Evolutionary conservation across 768 basidiomycete genomes (phyloP).

Genomic region (Xerocomus spinulosus): DNA sequence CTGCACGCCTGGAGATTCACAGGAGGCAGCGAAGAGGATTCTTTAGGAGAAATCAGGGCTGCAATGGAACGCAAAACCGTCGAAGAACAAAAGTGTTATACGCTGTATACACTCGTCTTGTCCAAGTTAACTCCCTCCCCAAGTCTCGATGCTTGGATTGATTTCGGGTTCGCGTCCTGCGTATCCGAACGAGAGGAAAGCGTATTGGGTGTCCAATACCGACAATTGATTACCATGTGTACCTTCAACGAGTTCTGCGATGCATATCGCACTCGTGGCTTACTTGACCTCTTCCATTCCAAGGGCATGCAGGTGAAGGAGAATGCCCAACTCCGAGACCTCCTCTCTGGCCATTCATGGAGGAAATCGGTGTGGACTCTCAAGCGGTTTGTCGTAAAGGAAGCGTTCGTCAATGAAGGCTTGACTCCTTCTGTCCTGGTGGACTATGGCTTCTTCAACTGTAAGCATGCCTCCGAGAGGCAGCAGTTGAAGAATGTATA

Average conservation of each 20-base stretch:
- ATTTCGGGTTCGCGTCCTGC: conserved; percentile 20
- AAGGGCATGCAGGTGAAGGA: not conserved
- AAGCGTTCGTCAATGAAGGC: not conserved
- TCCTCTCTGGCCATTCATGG: not conserved
- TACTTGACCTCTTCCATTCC: conserved; percentile 6
- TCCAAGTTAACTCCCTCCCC: not conserved
- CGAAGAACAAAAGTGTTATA: not conserved
- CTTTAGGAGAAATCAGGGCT: not conserved
- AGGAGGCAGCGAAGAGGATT: conserved; percentile 4
- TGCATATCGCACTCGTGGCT: not conserved
- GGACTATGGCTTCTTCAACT: conserved; percentile 17
- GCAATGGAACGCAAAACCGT: not conserved
- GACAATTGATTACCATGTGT: conserved; percentile 3
- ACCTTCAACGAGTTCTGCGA: conserved; percentile 12
- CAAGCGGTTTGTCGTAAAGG: conserved; percentile 1
- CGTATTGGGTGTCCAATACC: not conserved
- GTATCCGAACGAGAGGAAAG: conserved; percentile 7
- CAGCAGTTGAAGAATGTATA: conserved; percentile 31
- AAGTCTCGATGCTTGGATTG: conserved; percentile 6
- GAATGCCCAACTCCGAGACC: not conserved
- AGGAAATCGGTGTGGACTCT: conserved; percentile 14
- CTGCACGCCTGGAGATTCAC: conserved; percentile 5
- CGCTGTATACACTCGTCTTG: conserved; percentile 1
- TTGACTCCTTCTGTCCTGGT: not conserved
- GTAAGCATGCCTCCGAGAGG: conserved; percentile 2